A percentile compares a stretch with the other conserved stretches of the same genome.
phyloP scores from a whole-genome alignment of 208 protist species.

The Wallacemonas rigidus region DNA sequence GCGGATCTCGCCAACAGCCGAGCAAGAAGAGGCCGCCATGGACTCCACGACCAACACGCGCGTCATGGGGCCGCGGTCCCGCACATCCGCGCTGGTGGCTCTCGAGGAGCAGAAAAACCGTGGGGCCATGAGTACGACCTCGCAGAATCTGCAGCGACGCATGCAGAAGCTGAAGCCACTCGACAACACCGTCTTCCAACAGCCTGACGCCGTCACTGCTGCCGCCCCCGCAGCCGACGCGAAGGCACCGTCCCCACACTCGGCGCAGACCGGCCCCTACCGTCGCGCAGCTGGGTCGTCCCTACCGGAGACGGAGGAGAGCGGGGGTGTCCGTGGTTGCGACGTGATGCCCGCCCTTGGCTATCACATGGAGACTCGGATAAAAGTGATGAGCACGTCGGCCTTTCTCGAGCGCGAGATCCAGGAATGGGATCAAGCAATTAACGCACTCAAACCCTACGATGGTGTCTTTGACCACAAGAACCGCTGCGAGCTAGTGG shows the following conservation, averaged over 20 bases:
- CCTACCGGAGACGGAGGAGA: too few species aligned
- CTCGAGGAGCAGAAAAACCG: conserved; percentile 10
- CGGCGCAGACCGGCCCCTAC: too few species aligned
- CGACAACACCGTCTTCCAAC: conserved; percentile 44
- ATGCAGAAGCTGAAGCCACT: conserved; percentile 38
- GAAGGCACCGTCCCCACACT: too few species aligned
- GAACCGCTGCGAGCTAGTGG: conserved; percentile 41
- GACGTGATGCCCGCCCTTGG: background rate
- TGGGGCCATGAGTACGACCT: background rate
- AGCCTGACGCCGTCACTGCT: conserved; percentile 1
- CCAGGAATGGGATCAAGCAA: conserved; percentile 33
- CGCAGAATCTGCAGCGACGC: conserved; percentile 21
- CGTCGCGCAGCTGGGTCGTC: too few species aligned
- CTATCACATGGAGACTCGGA: background rate
- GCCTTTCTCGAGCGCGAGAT: conserved; percentile 48
- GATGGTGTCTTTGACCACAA: conserved; percentile 45
- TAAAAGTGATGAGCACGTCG: conserved; percentile 1
- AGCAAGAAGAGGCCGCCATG: background rate
- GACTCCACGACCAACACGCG: background rate
- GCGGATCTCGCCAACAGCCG: background rate
- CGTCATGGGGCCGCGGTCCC: conserved; percentile 11
- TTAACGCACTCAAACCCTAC: conserved; percentile 40
- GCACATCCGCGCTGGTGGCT: conserved; percentile 9
- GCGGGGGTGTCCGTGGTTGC: background rate
- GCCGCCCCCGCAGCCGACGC: background rate